Base-by-base conservation (phyloP, 352 stramenopile genomes). In the Globisporangium mamillatum region DNA sequence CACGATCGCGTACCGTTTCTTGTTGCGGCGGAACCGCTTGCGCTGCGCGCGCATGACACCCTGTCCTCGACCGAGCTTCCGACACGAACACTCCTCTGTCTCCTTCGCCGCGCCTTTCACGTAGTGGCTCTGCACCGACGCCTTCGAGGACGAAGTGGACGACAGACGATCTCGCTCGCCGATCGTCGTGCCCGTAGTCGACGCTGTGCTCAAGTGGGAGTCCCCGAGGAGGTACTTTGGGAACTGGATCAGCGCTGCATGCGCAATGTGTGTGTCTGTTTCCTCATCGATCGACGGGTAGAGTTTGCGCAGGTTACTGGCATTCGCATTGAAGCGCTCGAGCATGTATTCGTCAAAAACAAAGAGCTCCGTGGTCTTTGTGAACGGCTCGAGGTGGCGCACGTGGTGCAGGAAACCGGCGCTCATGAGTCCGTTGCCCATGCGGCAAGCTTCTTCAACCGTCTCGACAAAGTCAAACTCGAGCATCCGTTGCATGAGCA, bases 401-500 rank as follows among this genome's bases (percentile, higher is more conserved):
- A 62, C 60, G 58, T 93, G 85, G 34, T 93, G 85, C 22, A 93
- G 59, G n/a, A 89, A 78, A 9, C 83, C 82, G 10, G 79, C 71
- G 63, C 81, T 87, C 80, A 92, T 85, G 24, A 93, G 69, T 0
- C 75, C 82, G 50, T 89, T 88, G 32, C 85, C 82, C 36, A 87
- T 46, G 0, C 85, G 77, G 57, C 78, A 76, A 16, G 78, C 80
- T 66, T 93, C 81, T 20, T 74, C 72, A 12, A 76, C 67, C 0
- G 71, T 83, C 46, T 79, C 70, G 38, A 91, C 83, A 41, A 82
- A 79, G 36, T 81, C 77, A 14, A 85, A 72, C 64, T 84, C 72
- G 7, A 91, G 60, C 82, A 93, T 88, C 50, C 72, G 77, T 63
- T 91, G 72, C 60, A 90, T 77, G 6, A 92, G 69, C 50, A 79